Percentiles rank a stretch among this genome's conserved stretches.
phyloP scores from a whole-genome alignment of 2,329 filamentous ascomycete genomes.

The Chaetomiaceae sp. region DNA sequence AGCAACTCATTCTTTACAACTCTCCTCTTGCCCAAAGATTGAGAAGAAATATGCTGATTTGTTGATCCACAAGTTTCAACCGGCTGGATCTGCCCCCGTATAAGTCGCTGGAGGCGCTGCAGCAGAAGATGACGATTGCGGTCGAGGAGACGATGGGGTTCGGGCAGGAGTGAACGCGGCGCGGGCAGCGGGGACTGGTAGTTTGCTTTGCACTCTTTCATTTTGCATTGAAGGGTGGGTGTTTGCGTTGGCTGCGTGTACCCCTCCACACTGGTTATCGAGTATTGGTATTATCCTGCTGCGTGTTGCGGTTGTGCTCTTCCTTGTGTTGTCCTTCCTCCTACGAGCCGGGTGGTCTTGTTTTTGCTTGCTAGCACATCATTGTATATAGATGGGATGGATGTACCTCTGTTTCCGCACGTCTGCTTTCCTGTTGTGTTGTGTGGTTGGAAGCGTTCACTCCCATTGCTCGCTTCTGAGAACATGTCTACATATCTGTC shows the following conservation, averaged over 20 bases:
- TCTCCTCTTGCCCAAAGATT: background rate
- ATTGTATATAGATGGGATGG: too few relatives aligned
- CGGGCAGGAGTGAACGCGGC: conserved; percentile 72
- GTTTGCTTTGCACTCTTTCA: background rate
- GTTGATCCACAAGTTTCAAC: conserved; percentile 67
- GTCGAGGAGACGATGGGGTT: conserved; percentile 99
- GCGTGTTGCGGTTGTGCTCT: background rate
- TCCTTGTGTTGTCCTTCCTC: too few relatives aligned
- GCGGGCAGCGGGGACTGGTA: background rate
- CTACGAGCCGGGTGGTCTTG: too few relatives aligned
- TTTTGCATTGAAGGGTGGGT: conserved; percentile 2
- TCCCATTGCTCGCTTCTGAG: too few relatives aligned
- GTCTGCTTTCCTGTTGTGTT: too few relatives aligned
- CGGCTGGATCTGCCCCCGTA: conserved; percentile 92
- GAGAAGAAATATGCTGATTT: conserved; percentile 24
- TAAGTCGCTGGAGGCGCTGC: conserved; percentile 77
- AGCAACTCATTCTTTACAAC: conserved; percentile 26
- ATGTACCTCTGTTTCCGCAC: too few relatives aligned
- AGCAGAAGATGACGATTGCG: conserved; percentile 88
- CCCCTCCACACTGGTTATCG: background rate
- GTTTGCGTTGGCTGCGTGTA: conserved; percentile 1
- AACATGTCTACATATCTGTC: too few relatives aligned
- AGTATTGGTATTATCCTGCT: background rate
- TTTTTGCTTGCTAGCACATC: too few relatives aligned
- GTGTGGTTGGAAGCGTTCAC: too few relatives aligned